These are phyloP conservation scores for Apophysomyces variabilis DNA, from an alignment of 371 early-diverging fungal genomes.

Conservation along the genomic window DNA sequence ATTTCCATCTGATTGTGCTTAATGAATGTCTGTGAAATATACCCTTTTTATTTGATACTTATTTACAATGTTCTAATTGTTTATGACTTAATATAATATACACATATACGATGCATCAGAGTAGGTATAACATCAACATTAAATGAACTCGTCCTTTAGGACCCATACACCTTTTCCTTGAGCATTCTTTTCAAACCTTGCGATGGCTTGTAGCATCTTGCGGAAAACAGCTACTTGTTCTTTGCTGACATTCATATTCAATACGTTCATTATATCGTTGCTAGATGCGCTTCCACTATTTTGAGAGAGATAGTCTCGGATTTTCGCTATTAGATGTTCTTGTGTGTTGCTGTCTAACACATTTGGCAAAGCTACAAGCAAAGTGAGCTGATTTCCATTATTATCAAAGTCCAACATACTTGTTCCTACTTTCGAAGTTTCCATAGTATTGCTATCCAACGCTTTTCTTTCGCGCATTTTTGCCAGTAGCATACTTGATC, in stretches of 20 bases:
- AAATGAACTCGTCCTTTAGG: constrained; percentile 56
- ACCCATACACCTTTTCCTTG: constrained; percentile 54
- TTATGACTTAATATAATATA: too few species aligned
- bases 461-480: constrained; percentile 55
- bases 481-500: constrained; percentile 47
- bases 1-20: too few species aligned
- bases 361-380: constrained; percentile 12
- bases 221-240: constrained; percentile 63
- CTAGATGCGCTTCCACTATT: constrained; percentile 56
- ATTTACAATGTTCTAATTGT: background rate
- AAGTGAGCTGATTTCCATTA: background rate
- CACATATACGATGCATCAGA: too few species aligned
- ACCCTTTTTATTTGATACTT: too few species aligned
- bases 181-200: constrained; percentile 49
- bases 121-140: background rate
- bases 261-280: constrained; percentile 53
- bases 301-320: constrained; percentile 56
- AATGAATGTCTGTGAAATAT: too few species aligned
- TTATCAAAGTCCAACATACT: background rate
- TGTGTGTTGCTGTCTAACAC: constrained; percentile 31
- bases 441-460: constrained; percentile 26
- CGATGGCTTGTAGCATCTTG: constrained; percentile 72
- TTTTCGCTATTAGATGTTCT: constrained; percentile 54
- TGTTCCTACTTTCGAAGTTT: background rate
- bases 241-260: constrained; percentile 47